A percentile compares a stretch with the other conserved stretches of the same genome.
Evolutionary conservation across 2,329 filamentous ascomycete genomes (phyloP).

Genomic region (Cercospora zeae-maydis): DNA sequence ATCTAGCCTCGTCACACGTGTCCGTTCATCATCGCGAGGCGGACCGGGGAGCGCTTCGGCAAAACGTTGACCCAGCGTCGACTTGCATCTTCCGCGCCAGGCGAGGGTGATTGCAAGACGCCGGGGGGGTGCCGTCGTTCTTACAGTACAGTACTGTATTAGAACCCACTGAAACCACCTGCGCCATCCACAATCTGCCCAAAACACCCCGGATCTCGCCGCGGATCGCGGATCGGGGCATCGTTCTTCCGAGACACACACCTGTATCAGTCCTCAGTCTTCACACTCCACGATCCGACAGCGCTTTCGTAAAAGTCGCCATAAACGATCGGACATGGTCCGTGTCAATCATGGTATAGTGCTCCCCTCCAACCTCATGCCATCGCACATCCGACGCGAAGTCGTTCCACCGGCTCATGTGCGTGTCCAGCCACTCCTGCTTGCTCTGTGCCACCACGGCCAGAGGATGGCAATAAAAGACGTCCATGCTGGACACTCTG

Average conservation of each 20-base stretch:
- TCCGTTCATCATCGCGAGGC: neutral
- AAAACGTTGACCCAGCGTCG: neutral
- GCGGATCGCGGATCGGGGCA: neutral
- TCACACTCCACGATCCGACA: slow-evolving; percentile 7
- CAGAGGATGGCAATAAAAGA: slow-evolving; percentile 42
- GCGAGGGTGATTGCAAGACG: neutral
- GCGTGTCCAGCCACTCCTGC: slow-evolving; percentile 34
- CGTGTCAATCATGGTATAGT: slow-evolving; percentile 27
- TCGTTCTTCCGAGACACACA: neutral
- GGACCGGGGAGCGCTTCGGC: neutral
- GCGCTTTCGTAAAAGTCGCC: slow-evolving; percentile 3
- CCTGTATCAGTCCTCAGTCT: neutral
- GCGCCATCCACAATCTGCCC: no score
- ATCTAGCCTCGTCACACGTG: slow-evolving; percentile 3
- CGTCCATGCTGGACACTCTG: slow-evolving; percentile 39
- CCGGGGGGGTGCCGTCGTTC: no score
- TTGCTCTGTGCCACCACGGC: slow-evolving; percentile 29
- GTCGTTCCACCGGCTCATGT: slow-evolving; percentile 26
- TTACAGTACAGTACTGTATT: no score
- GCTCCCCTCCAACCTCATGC: slow-evolving; percentile 23
- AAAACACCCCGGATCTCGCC: neutral
- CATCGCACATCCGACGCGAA: slow-evolving; percentile 20
- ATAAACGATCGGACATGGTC: slow-evolving; percentile 17
- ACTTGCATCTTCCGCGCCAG: neutral
- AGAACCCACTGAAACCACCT: no score